Percentiles rank a stretch among this genome's conserved stretches.
Conservation (phyloP, 192 early-diverging fungal genomes). For the Pilaira anomala region DNA sequence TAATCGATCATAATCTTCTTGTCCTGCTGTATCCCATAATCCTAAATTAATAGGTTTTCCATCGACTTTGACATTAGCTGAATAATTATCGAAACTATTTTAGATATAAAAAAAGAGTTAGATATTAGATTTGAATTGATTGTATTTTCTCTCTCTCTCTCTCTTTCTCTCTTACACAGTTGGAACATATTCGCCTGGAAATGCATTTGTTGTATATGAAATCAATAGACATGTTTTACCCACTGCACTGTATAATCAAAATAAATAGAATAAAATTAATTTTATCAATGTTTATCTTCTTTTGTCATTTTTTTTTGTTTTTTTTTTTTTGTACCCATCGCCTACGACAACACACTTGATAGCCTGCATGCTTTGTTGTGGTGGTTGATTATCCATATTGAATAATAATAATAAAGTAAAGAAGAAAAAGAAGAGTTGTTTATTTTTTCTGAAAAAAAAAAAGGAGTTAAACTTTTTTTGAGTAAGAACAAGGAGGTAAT, state of each 20-base stretch:
- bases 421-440: neutral
- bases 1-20: conserved; percentile 92
- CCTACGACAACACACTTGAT: conserved; percentile 37
- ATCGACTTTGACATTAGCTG: conserved; percentile 93
- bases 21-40: conserved; percentile 92
- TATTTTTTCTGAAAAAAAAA: neutral
- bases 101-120: conserved; percentile 6
- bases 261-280: neutral
- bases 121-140: neutral
- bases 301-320: neutral
- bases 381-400: conserved; percentile 2
- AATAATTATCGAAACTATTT: conserved; percentile 90
- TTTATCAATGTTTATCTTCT: neutral
- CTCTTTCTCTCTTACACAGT: conserved; percentile 75
- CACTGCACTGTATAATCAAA: conserved; percentile 66
- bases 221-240: conserved; percentile 97
- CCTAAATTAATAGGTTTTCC: conserved; percentile 92
- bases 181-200: conserved; percentile 99
- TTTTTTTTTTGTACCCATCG: conserved; percentile 25
- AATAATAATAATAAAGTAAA: neutral
- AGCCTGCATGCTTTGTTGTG: conserved; percentile 29
- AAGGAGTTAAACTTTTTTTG: neutral
- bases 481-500: no score
- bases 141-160: neutral
- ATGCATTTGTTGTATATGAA: conserved; percentile 98